phyloP scores from a whole-genome alignment of 2,329 filamentous ascomycete genomes.

The Botrytis tulipae region DNA sequence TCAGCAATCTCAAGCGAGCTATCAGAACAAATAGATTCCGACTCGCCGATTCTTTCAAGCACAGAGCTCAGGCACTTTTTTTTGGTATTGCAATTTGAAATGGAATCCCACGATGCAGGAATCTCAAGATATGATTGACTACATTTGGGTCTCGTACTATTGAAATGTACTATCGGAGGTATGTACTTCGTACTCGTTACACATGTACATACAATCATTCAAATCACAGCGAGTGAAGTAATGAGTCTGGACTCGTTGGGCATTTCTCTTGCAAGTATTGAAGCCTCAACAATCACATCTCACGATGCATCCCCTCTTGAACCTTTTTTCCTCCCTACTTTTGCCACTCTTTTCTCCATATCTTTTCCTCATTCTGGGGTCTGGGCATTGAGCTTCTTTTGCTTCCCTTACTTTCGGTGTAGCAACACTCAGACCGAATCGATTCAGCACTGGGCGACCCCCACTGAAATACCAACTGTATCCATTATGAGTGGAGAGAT shows the following conservation, averaged over 20 bases:
- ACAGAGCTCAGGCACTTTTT: background rate
- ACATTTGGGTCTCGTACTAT: background rate
- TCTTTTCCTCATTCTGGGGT: conserved; percentile 1
- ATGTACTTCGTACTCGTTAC: background rate
- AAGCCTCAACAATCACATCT: background rate
- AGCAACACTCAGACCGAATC: conserved; percentile 11
- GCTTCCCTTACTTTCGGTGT: conserved; percentile 3
- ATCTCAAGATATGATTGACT: background rate
- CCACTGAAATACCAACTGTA: conserved; percentile 11
- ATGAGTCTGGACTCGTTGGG: background rate
- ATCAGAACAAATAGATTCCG: background rate
- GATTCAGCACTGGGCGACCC: background rate
- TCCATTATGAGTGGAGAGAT: conserved; percentile 15
- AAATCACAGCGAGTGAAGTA: background rate
- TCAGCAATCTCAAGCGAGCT: background rate
- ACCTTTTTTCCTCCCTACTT: background rate
- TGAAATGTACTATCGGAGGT: background rate
- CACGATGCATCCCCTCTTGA: background rate
- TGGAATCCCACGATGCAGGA: conserved; percentile 2
- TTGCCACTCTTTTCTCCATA: conserved; percentile 11
- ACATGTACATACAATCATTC: background rate
- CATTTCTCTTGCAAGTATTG: background rate
- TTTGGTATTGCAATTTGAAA: background rate
- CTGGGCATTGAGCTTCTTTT: background rate
- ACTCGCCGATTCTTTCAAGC: background rate